phyloP scores from a whole-genome alignment of 306 rosid genomes.

The Comarum palustre region DNA sequence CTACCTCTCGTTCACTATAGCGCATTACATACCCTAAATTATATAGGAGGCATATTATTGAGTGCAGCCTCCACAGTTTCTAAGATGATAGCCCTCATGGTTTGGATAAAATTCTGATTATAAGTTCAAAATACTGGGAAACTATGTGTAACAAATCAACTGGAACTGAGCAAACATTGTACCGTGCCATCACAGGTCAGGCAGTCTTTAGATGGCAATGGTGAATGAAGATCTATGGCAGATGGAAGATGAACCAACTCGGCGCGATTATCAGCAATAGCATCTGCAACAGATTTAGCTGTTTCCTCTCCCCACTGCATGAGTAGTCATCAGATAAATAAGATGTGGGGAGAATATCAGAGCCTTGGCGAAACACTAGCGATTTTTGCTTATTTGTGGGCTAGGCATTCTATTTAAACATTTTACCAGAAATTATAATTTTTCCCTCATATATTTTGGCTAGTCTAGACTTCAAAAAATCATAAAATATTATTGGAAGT shows the following conservation, averaged over 20 bases:
- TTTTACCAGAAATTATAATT: background rate
- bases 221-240: constrained; percentile 51
- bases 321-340: constrained; percentile 27
- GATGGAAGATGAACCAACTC: constrained; percentile 90
- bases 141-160: constrained; percentile 3
- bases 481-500: background rate
- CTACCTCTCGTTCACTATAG: background rate
- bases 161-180: constrained; percentile 17
- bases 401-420: background rate
- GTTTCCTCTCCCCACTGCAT: constrained; percentile 89
- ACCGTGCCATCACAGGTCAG: constrained; percentile 95
- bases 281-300: constrained; percentile 78
- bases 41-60: background rate
- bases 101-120: background rate
- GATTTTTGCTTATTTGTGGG: background rate
- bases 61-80: background rate
- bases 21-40: background rate
- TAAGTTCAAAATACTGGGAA: background rate
- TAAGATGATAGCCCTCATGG: background rate
- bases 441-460: background rate
- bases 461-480: background rate
- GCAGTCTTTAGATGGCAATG: constrained; percentile 89
- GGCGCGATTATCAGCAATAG: constrained; percentile 73
- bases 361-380: background rate
- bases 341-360: constrained; percentile 9